A percentile compares a stretch with the other conserved stretches of the same genome.
These are phyloP conservation scores for Flammula alnicola DNA, from an alignment of 1,284 basidiomycete species.

Conservation along the genomic window DNA sequence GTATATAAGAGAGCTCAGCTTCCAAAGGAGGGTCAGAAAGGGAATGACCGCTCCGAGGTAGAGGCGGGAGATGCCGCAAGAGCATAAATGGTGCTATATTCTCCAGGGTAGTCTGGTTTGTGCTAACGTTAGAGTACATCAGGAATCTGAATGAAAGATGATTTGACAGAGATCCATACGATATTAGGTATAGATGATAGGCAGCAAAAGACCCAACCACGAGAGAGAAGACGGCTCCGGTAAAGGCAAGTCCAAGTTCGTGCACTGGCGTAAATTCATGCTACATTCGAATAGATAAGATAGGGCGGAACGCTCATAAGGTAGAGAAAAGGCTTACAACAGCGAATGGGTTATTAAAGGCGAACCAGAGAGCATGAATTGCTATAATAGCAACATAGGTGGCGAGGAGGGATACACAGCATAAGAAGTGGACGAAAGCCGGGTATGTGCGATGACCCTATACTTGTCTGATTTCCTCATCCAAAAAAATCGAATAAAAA, in stretches of 20 bases:
- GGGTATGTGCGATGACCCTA: constrained; percentile 87
- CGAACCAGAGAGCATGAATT: constrained; percentile 63
- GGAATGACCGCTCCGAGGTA: constrained; percentile 51
- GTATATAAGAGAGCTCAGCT: constrained; percentile 72
- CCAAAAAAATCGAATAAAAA: constrained; percentile 2
- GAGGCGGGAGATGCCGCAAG: constrained; percentile 66
- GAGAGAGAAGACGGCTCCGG: constrained; percentile 66
- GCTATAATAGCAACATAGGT: constrained; percentile 65
- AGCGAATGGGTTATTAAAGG: constrained; percentile 63
- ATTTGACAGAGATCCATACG: constrained; percentile 50
- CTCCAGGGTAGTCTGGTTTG: constrained; percentile 88
- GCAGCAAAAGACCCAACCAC: constrained; percentile 77
- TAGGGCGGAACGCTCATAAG: constrained; percentile 8
- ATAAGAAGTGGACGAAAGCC: constrained; percentile 84
- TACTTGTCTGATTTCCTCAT: constrained; percentile 1
- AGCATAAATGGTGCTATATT: constrained; percentile 78
- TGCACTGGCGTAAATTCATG: constrained; percentile 73
- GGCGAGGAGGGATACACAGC: constrained; percentile 67
- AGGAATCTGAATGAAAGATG: background rate
- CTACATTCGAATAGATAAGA: constrained; percentile 37
- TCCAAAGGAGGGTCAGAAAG: constrained; percentile 75
- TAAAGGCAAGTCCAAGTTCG: constrained; percentile 66
- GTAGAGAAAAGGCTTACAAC: constrained; percentile 51
- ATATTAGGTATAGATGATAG: constrained; percentile 82
- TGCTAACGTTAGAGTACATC: constrained; percentile 46